Evolutionary conservation across 2,329 filamentous ascomycete genomes (phyloP), one percentile per base, ranked within the genome.

Genomic region (Xylariaceae sp.): DNA sequence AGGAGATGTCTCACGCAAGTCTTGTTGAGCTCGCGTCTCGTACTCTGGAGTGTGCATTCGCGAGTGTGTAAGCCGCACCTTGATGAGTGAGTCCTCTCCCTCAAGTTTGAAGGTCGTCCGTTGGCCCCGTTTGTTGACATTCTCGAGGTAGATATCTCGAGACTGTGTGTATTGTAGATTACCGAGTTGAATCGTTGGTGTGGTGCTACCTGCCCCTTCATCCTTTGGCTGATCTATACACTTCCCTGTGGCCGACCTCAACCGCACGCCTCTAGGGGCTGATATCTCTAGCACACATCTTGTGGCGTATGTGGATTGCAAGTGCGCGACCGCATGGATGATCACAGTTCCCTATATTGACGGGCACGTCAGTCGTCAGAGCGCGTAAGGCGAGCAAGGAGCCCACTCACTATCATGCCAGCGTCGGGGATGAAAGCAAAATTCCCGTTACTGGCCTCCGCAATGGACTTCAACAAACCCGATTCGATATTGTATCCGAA

Each of bases 371-470:
- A 62, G 46, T 48, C 39, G 26, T 34, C 4, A 34, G 5, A 32
- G 6, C 26, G 41, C 3, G 2, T 6, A 9, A 32, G 6, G 32
- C 2, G 2, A 2, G 27, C 8, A 12, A 12, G 41, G n/a, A 9
- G 3, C 6, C n/a, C 27, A 4, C 71, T 54, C 58, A 75, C 73
- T 56, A 85, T 79, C 80, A 85, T 84, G 55, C 80, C 79, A 0
- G 79, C 76, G 51, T 85, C 81, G 0, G 81, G 78, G 19, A 85
- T 85, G 59, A 84, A 85, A 6, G 79, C 71, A 54, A 82, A 86
- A 64, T 76, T 81, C 1, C 83, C 83, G 2, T 75, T 71, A 0
- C 79, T 76, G 47, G 79, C 69, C 61, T 85, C 81, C 1, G 81
- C 76, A 46, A 86, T 80, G 2, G 80, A 80, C 67, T 83, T 81